Conservation (phyloP, 2,329 filamentous ascomycete genomes). For the Fusarium sublunatum region DNA sequence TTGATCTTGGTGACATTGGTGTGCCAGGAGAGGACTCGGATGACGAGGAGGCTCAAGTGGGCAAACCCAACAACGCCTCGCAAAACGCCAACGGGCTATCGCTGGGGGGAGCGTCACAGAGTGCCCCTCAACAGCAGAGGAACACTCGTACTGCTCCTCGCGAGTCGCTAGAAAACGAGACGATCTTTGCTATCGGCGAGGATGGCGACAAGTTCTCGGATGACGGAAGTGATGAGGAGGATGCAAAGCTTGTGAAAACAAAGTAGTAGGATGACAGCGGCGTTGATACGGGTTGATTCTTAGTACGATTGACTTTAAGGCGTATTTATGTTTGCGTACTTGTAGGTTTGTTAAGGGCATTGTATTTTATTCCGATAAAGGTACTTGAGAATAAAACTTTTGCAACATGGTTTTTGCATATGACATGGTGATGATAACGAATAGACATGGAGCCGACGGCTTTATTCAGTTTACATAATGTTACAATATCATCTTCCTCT, state of each 20-base stretch:
- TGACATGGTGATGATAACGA: conserved; percentile 15
- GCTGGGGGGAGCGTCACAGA: conserved; percentile 39
- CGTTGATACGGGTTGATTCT: conserved; percentile 11
- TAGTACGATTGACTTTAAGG: not conserved
- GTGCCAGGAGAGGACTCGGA: conserved; percentile 72
- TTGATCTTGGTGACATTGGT: conserved; percentile 93
- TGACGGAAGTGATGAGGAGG: conserved; percentile 67
- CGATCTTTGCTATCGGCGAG: conserved; percentile 94
- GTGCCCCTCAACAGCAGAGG: conserved; percentile 39
- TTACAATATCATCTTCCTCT: conserved; percentile 13
- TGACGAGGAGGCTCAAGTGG: conserved; percentile 65
- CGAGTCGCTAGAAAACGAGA: conserved; percentile 82
- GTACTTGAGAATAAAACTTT: conserved; percentile 22
- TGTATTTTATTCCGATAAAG: conserved; percentile 35
- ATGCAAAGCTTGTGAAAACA: conserved; percentile 65
- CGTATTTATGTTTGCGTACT: conserved; percentile 37
- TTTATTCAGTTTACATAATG: conserved; percentile 25
- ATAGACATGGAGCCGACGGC: conserved; percentile 18
- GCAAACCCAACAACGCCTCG: conserved; percentile 47
- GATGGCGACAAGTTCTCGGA: conserved; percentile 85
- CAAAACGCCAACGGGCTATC: conserved; percentile 45
- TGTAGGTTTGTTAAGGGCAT: conserved; percentile 28
- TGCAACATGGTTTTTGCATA: conserved; percentile 7
- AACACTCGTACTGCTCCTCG: conserved; percentile 56
- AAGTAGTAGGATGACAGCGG: conserved; percentile 53